Evolutionary conservation across 495 filamentous ascomycete genomes (phyloP), one percentile per base, ranked within the genome.

Genomic region (Aspergillus nanangensis): DNA sequence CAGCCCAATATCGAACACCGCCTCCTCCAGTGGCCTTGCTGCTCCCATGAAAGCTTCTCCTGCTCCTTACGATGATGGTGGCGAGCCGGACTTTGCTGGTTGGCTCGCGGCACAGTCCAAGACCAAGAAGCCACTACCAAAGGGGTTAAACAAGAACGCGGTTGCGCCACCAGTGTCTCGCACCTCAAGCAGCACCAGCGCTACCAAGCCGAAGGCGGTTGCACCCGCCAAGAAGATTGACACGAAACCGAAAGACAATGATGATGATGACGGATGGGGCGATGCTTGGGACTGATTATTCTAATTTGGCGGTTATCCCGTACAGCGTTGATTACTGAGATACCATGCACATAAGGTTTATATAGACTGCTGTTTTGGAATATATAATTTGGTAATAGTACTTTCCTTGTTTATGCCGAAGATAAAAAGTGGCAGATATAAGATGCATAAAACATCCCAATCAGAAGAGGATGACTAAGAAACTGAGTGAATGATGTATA

Each of bases 1-100:
- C 46, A 71, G 70, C 42, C 67, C 71, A 1, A 63, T 63, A 19
- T 45, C 68, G 11, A 50, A 64, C 41, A 54, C 66, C 47, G 66
- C 71, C 44, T 52, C 69, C 13, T 38, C 60, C 55, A 37, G 60
- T 18, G 13, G 47, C 44, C 60, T 19, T 37, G 65, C 63, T 4
- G 56, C 64, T 8, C 50, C 70, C n/a, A 45, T 32, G 13, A 65
- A 60, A 47, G 34, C 55, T 13, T 44, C 68, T 8, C 54, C 72
- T 2, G 73, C 70, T 10, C 75, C 81, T 0, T 94, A 84, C 50
- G 87, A 90, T 48, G 88, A 94, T 56, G 82, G 83, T 23, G 84
- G 83, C 2, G 90, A 96, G 57, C 90, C 90, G 2, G 91, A 96
- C 61, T 96, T 96, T 65, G 91, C 90, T 15, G 89, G 88, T 4